Evolutionary conservation across 768 basidiomycete species (phyloP), one percentile per base, ranked within the genome.

Genomic region (Leccinellum luteum): DNA sequence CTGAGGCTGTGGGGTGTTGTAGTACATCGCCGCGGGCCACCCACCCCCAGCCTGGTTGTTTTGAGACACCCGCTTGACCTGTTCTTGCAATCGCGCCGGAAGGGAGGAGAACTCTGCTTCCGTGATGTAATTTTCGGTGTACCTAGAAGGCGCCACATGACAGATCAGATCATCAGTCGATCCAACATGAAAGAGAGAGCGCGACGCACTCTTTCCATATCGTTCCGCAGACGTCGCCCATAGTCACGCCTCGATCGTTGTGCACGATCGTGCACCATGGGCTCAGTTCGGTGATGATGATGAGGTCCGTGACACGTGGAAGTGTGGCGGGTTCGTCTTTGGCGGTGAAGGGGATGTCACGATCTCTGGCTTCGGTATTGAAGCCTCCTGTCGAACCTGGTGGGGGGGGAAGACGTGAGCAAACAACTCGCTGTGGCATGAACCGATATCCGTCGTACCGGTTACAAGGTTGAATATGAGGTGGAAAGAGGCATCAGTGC

Each of bases 261-360:
- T 79, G 83, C 51, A 90, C 79, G 55, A 84, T 84, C 7, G 87
- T 89, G 68, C 87, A 89, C 91, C 91, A 93, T 2, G 92, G 91
- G 45, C 82, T 86, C 44, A 79, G 74, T 48, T 79, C 76, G 13
- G 81, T 81, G 62, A 87, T 82, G 56, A 88, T 74, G 54, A 82
- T 79, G 56, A 87, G 74, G 56, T 85, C 79, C 19, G 73, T 73
- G 25, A 86, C 80, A 49, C 86, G 84, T 2, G 86, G 86, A n/a
- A 87, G 75, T 3, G 86, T 86, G 30, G 86, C 86, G 6, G 86
- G 86, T 64, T 87, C 82, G 63, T 84, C 81, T 62, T 84, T 84
- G 28, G 71, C 67, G 1, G 71, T 71, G 65, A 81, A 81, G 2
- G 82, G 76, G 23, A 86, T 70, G 60, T 88, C 85, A 6, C 81